Evolutionary conservation across 345 rosid genomes (phyloP), one percentile per base, ranked within the genome.

Genomic region (Luvunga scandens): DNA sequence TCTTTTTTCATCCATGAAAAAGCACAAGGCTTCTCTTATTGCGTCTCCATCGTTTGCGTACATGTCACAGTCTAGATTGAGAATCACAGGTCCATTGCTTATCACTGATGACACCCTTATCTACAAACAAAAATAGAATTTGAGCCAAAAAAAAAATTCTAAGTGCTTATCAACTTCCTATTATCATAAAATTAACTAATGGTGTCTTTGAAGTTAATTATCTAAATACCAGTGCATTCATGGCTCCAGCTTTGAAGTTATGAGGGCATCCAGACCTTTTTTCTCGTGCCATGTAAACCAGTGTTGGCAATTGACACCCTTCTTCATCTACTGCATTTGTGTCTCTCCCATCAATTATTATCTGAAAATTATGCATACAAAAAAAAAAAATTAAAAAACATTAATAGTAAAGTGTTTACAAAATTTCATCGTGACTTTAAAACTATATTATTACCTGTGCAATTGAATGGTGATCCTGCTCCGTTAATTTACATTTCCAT

Each of bases 281-380:
- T 48, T 88, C 89, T 42, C 88, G 68, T 56, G 91, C 83, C 75
- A 83, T 63, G 79, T 88, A 88, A 25, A 85, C 86, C 18, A 85
- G 66, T 5, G 84, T 83, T 8, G 91, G 91, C 75, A 88, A 72
- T 33, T 66, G 42, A 60, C 81, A 60, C 36, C 89, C 88, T 59
- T 82, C 83, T 55, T 55, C 66, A 34, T 85, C 89, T 6, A 57
- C 76, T 19, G 79, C 66, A 24, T 61, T 28, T 27, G 18, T 4
- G 34, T 80, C 86, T 67, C 67, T 84, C 36, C 87, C 85, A 69
- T 82, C 84, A 45, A 82, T 53, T 18, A 81, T 8, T 22, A 87
- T 77, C 86, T 83, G 63, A 4, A 73, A 24, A 27, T 63, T 28
- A 39, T 1, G 12, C 65, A 9, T n/a, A n/a, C 27, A 27, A 8